Percentiles rank a stretch among this genome's conserved stretches.
Evolutionary conservation across 495 filamentous ascomycete species (phyloP).

Genomic region (Lasiosphaeris hirsuta): DNA sequence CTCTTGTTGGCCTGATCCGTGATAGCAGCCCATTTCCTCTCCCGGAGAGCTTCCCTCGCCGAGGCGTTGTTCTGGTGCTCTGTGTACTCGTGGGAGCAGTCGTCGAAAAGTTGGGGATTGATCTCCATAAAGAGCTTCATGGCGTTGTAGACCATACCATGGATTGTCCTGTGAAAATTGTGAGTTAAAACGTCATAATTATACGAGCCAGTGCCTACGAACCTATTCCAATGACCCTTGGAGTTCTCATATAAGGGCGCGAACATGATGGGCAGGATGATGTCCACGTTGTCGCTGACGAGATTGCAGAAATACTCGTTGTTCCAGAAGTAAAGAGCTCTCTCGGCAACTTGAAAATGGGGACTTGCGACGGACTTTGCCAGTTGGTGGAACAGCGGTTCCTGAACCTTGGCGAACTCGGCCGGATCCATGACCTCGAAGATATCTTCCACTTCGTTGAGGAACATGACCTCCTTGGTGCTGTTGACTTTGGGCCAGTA

Average conservation of each 20-base stretch:
- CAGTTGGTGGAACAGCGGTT: constrained; percentile 92
- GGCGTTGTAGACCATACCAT: constrained; percentile 99
- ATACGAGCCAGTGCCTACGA: constrained; percentile 20
- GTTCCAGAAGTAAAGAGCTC: constrained; percentile 99
- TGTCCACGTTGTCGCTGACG: constrained; percentile 97
- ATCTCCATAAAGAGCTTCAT: constrained; percentile 99
- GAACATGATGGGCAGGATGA: constrained; percentile 99
- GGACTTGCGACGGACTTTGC: constrained; percentile 98
- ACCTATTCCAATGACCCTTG: constrained; percentile 99
- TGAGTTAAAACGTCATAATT: background rate
- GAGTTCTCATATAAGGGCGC: constrained; percentile 98
- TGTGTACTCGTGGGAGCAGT: constrained; percentile 97
- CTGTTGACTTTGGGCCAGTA: constrained; percentile 99
- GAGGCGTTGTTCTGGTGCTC: constrained; percentile 89
- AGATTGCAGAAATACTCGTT: constrained; percentile 99
- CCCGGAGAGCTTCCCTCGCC: constrained; percentile 68
- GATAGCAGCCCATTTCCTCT: constrained; percentile 83
- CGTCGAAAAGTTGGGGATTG: constrained; percentile 96
- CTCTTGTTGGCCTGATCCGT: constrained; percentile 69
- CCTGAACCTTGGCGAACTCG: constrained; percentile 98
- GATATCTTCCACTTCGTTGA: constrained; percentile 99
- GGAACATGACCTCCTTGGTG: constrained; percentile 99
- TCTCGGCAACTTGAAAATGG: constrained; percentile 98
- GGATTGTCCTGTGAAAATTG: constrained; percentile 71
- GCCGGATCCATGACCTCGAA: constrained; percentile 99